Evolutionary conservation across 208 protist genomes (phyloP).

Genomic region (Leishmania mexicana): DNA sequence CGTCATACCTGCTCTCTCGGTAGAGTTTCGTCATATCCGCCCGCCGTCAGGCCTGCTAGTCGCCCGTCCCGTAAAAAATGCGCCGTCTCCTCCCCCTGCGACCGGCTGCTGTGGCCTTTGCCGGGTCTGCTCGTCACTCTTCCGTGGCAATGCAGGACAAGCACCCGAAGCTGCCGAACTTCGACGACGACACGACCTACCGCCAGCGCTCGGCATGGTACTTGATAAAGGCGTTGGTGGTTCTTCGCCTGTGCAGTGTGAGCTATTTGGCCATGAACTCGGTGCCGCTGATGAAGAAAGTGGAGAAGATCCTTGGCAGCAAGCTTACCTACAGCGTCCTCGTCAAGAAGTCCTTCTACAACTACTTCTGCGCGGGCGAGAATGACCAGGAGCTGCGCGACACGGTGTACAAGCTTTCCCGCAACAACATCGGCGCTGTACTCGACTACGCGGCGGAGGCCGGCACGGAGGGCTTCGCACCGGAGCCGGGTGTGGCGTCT

Average conservation of each 20-base stretch:
- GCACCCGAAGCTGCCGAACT: slow-evolving; percentile 38
- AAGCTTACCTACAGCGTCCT: slow-evolving; percentile 75
- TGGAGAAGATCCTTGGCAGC: slow-evolving; percentile 72
- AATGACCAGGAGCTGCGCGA: slow-evolving; percentile 83
- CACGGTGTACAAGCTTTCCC: slow-evolving; percentile 72
- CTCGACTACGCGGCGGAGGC: slow-evolving; percentile 96
- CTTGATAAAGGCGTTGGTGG: slow-evolving; percentile 73
- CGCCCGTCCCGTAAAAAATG: slow-evolving; percentile 19
- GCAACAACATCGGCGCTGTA: slow-evolving; percentile 86
- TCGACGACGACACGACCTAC: slow-evolving; percentile 70
- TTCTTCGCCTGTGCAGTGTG: slow-evolving; percentile 78
- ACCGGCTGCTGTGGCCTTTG: slow-evolving; percentile 19
- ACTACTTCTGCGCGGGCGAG: slow-evolving; percentile 95
- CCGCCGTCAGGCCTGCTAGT: background rate
- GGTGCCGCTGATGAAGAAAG: slow-evolving; percentile 66
- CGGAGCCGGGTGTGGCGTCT: slow-evolving; percentile 50
- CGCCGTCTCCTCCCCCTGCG: slow-evolving; percentile 33
- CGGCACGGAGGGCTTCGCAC: slow-evolving; percentile 73
- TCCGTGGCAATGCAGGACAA: slow-evolving; percentile 3
- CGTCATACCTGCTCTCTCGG: background rate
- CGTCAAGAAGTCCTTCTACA: slow-evolving; percentile 93
- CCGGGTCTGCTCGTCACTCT: slow-evolving; percentile 20
- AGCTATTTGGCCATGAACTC: slow-evolving; percentile 75
- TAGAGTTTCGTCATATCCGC: background rate
- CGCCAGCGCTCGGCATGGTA: slow-evolving; percentile 64